A percentile compares a stretch with the other conserved stretches of the same genome.
These are phyloP conservation scores for Fusarium illudens DNA, from an alignment of 2,329 filamentous ascomycete genomes.

Conservation along the genomic window DNA sequence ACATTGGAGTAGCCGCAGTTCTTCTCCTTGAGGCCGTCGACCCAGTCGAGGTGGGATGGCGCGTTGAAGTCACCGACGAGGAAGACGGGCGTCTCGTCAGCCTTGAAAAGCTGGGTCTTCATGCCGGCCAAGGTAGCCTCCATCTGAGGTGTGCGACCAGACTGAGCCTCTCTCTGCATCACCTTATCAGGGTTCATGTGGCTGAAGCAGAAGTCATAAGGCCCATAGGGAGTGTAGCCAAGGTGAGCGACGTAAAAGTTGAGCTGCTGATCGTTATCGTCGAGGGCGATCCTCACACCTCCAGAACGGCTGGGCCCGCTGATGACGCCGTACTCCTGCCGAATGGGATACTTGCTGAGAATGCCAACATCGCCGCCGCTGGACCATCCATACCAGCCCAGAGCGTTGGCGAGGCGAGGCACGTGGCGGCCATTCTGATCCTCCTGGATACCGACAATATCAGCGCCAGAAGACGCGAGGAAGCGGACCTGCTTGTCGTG, in stretches of 20 bases:
- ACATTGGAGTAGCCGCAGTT: constrained; percentile 49
- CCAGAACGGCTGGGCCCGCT: constrained; percentile 32
- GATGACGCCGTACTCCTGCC: constrained; percentile 41
- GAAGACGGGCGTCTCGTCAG: constrained; percentile 48
- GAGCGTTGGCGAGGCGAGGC: constrained; percentile 47
- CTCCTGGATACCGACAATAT: constrained; percentile 52
- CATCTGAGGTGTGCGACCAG: constrained; percentile 51
- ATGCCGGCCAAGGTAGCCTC: constrained; percentile 47
- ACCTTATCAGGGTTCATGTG: constrained; percentile 46
- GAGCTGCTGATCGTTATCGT: constrained; percentile 43
- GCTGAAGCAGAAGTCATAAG: constrained; percentile 54
- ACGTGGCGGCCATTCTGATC: constrained; percentile 43
- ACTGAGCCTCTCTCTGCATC: constrained; percentile 46
- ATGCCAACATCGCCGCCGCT: constrained; percentile 45
- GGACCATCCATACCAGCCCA: constrained; percentile 52
- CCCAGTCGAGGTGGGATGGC: constrained; percentile 55
- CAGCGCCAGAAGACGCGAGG: constrained; percentile 44
- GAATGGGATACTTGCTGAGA: constrained; percentile 52
- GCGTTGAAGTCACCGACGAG: constrained; percentile 55
- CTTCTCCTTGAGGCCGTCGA: constrained; percentile 43
- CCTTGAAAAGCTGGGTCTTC: constrained; percentile 42
- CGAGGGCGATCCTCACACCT: constrained; percentile 48
- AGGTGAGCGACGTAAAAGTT: constrained; percentile 51
- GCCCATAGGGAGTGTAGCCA: constrained; percentile 52
- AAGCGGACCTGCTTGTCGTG: constrained; percentile 52